These are phyloP conservation scores for Inga laurina DNA, from an alignment of 306 rosid species.

Conservation along the genomic window DNA sequence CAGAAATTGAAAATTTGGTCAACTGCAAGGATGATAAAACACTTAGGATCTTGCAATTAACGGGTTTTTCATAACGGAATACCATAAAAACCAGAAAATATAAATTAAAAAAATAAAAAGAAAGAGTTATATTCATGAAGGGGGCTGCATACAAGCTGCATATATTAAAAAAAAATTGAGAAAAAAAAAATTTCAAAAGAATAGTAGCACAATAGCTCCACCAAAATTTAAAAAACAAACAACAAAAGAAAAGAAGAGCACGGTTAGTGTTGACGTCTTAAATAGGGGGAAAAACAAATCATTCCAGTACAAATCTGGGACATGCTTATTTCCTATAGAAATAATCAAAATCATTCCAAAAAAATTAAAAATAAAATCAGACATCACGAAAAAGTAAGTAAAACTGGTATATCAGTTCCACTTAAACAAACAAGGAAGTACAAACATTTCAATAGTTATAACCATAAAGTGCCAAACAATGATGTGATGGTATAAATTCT, in stretches of 20 bases:
- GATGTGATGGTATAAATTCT: neutral
- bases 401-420: neutral
- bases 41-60: too few species aligned
- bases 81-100: constrained; percentile 54
- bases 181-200: neutral
- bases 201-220: neutral
- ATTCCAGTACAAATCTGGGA: neutral
- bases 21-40: too few species aligned
- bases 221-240: neutral
- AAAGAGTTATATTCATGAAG: neutral
- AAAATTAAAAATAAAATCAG: neutral
- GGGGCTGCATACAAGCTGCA: neutral
- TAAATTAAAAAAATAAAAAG: neutral
- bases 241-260: neutral
- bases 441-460: neutral
- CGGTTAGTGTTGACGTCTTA: neutral
- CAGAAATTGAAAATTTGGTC: too few species aligned
- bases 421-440: neutral
- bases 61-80: constrained; percentile 41
- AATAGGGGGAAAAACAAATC: too few species aligned
- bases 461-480: neutral
- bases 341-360: neutral
- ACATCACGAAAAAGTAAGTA: too few species aligned
- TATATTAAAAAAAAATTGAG: neutral
- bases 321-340: neutral